Percentiles rank a stretch among this genome's conserved stretches.
Evolutionary conservation across 305 asterid genomes (phyloP).

Genomic region (Fraxinus sp.): DNA sequence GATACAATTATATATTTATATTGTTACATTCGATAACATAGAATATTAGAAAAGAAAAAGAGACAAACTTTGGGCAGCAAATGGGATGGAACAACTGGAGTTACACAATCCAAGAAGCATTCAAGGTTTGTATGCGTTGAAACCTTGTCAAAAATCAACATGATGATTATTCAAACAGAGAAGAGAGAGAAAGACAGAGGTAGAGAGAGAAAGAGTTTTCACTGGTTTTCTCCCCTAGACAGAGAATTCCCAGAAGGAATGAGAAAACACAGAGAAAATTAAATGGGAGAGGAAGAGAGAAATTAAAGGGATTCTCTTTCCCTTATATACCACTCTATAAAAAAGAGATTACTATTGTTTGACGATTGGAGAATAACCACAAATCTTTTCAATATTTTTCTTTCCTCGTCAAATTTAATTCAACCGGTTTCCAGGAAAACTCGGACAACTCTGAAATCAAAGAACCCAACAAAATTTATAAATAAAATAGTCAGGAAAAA

Average conservation of each 20-base stretch:
- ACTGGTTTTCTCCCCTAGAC: conserved; percentile 56
- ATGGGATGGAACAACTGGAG: conserved; percentile 77
- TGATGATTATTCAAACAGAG: conserved; percentile 29
- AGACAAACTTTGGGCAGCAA: conserved; percentile 64
- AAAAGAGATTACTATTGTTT: conserved; percentile 34
- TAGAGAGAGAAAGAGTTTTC: conserved; percentile 38
- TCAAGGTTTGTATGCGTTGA: conserved; percentile 77
- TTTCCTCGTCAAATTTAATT: not conserved
- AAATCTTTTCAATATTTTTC: not conserved
- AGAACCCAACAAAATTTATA: not conserved
- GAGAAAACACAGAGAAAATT: conserved; percentile 21
- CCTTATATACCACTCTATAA: conserved; percentile 20
- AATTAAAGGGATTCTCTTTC: conserved; percentile 69
- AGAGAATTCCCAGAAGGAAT: conserved; percentile 26
- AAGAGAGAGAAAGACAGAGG: conserved; percentile 14
- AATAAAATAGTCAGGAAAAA: not conserved
- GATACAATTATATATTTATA: not conserved
- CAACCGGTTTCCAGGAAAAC: not conserved
- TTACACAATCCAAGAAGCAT: conserved; percentile 77
- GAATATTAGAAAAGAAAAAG: not conserved
- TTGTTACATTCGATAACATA: not conserved
- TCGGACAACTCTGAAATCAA: not conserved
- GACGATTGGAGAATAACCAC: conserved; percentile 59
- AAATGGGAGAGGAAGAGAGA: conserved; percentile 47
- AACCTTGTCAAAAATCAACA: conserved; percentile 54